A percentile compares a stretch with the other conserved stretches of the same genome.
Evolutionary conservation across 345 rosid species (phyloP).

Genomic region (Gossypium stocksii): DNA sequence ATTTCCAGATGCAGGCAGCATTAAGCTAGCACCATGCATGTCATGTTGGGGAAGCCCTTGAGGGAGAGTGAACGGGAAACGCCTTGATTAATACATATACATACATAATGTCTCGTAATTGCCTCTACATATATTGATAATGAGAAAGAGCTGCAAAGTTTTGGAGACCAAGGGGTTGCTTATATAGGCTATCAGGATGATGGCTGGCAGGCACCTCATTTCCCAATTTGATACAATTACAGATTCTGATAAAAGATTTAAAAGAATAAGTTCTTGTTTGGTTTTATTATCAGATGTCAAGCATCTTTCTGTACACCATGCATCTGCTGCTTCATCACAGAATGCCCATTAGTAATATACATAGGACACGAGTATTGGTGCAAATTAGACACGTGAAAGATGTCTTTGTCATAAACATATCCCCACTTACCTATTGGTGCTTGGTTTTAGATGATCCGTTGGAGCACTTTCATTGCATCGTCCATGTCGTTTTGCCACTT

Average conservation of each 20-base stretch:
- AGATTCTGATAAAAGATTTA: background rate
- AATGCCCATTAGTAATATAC: background rate
- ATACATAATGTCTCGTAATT: background rate
- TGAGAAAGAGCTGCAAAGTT: background rate
- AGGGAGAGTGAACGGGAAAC: slow-evolving; percentile 6
- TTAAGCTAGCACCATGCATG: background rate
- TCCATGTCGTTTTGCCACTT: too few species aligned
- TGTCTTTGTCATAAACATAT: too few species aligned
- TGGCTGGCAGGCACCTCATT: background rate
- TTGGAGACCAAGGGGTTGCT: background rate
- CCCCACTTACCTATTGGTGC: too few species aligned
- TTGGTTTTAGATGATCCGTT: too few species aligned
- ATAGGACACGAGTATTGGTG: too few species aligned
- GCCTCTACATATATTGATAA: too few species aligned
- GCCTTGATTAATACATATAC: background rate
- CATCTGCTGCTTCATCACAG: background rate
- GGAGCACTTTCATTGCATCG: too few species aligned
- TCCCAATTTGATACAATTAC: background rate
- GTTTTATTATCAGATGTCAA: slow-evolving; percentile 3
- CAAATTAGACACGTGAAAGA: too few species aligned
- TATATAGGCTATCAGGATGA: slow-evolving; percentile 7
- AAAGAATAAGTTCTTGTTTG: slow-evolving; percentile 12
- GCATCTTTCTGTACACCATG: background rate
- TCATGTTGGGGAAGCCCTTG: slow-evolving; percentile 3
- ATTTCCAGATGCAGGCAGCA: background rate